These are phyloP conservation scores for Gorgonomyces haynaldii DNA, from an alignment of 192 early-diverging fungal species.

Conservation along the genomic window DNA sequence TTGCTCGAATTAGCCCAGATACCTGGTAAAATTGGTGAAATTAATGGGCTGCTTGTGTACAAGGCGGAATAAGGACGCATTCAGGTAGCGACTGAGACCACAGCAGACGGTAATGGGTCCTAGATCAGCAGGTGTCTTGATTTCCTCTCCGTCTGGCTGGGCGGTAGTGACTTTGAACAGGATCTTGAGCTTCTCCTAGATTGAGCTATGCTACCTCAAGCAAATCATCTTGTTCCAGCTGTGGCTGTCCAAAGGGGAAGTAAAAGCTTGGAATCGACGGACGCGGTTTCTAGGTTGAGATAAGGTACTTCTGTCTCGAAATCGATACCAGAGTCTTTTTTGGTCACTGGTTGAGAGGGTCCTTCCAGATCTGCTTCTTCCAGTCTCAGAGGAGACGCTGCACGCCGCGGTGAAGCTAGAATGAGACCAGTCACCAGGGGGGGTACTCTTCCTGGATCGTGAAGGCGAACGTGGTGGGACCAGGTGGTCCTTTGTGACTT, in stretches of 20 bases:
- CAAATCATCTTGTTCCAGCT: not conserved
- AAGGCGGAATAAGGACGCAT: conserved; percentile 14
- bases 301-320: conserved; percentile 1
- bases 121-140: no score
- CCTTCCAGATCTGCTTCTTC: no score
- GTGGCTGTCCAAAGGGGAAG: conserved; percentile 6
- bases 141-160: conserved; percentile 7
- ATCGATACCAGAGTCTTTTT: conserved; percentile 8
- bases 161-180: not conserved
- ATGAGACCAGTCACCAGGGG: no score
- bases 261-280: conserved; percentile 4
- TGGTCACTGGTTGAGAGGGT: not conserved
- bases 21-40: no score
- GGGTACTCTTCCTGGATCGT: no score
- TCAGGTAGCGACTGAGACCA: conserved; percentile 11
- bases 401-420: no score
- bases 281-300: not conserved
- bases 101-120: conserved; percentile 4
- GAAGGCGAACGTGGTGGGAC: no score
- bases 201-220: not conserved
- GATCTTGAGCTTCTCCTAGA: not conserved
- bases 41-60: no score
- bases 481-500: no score
- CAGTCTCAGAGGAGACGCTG: no score
- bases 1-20: no score